These are phyloP conservation scores for Citrus mangshanensis DNA, from an alignment of 345 rosid species.

Conservation along the genomic window DNA sequence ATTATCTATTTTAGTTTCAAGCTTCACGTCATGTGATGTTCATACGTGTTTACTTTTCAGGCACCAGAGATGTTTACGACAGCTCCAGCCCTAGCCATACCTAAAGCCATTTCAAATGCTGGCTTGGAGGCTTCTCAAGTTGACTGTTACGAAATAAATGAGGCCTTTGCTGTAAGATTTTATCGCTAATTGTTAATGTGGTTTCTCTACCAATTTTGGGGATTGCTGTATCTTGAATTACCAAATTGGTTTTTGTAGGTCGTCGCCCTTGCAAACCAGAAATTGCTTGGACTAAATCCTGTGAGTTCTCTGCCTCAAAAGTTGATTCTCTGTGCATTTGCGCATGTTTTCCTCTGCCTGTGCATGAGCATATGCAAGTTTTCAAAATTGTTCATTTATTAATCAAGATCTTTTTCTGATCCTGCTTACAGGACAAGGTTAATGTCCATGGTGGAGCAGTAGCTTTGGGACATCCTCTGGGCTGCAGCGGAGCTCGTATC, in stretches of 20 bases:
- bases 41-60: slow-evolving; percentile 40
- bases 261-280: slow-evolving; percentile 91
- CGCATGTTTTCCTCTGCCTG: not conserved
- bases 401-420: slow-evolving; percentile 7
- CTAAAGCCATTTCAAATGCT: slow-evolving; percentile 84
- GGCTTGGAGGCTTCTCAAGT: slow-evolving; percentile 78
- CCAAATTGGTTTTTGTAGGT: slow-evolving; percentile 43
- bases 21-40: slow-evolving; percentile 13
- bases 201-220: not conserved
- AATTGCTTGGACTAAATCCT: slow-evolving; percentile 69
- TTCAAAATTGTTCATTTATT: not conserved
- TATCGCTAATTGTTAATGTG: not conserved
- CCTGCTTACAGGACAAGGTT: slow-evolving; percentile 62
- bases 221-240: slow-evolving; percentile 3
- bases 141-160: slow-evolving; percentile 93
- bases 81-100: slow-evolving; percentile 94
- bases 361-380: not conserved
- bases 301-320: slow-evolving; percentile 41
- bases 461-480: slow-evolving; percentile 93
- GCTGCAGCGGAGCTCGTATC: slow-evolving; percentile 99
- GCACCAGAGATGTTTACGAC: slow-evolving; percentile 94
- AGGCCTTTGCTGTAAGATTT: slow-evolving; percentile 88
- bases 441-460: slow-evolving; percentile 97
- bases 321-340: not conserved
- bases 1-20: slow-evolving; percentile 2